These are phyloP conservation scores for Apiotrichum veenhuisii DNA, from an alignment of 1,284 basidiomycete species.

Conservation along the genomic window DNA sequence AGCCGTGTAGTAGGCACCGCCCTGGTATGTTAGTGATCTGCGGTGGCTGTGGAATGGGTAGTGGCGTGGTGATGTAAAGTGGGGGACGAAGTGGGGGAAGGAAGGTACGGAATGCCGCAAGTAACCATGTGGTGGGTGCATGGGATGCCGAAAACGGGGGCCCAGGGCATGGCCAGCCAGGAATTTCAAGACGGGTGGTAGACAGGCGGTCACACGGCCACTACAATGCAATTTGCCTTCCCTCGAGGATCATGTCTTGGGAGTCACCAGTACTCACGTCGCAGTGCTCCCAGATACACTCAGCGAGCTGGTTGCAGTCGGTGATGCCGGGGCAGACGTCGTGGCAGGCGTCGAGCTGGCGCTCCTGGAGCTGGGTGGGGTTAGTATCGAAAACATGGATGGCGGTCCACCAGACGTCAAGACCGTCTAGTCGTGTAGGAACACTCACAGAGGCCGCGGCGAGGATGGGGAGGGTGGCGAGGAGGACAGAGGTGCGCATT, in stretches of 20 bases:
- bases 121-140: too few species aligned
- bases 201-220: too few species aligned
- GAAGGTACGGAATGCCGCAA: too few species aligned
- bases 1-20: conserved; percentile 8
- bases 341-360: conserved; percentile 3
- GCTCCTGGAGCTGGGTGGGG: conserved; percentile 1
- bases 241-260: too few species aligned
- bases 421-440: too few species aligned
- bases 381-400: not conserved
- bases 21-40: conserved; percentile 5
- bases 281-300: conserved; percentile 18
- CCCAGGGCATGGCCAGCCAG: too few species aligned
- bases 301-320: conserved; percentile 9
- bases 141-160: too few species aligned
- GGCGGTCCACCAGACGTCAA: too few species aligned
- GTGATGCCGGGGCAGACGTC: not conserved
- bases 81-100: too few species aligned
- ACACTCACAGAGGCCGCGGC: conserved; percentile 7
- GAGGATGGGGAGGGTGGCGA: conserved; percentile 8
- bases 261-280: conserved; percentile 12
- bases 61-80: too few species aligned
- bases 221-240: too few species aligned
- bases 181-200: too few species aligned
- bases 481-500: conserved; percentile 20
- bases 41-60: not conserved